Base-by-base conservation (phyloP, 192 early-diverging fungal genomes). In the Podila clonocystis region DNA sequence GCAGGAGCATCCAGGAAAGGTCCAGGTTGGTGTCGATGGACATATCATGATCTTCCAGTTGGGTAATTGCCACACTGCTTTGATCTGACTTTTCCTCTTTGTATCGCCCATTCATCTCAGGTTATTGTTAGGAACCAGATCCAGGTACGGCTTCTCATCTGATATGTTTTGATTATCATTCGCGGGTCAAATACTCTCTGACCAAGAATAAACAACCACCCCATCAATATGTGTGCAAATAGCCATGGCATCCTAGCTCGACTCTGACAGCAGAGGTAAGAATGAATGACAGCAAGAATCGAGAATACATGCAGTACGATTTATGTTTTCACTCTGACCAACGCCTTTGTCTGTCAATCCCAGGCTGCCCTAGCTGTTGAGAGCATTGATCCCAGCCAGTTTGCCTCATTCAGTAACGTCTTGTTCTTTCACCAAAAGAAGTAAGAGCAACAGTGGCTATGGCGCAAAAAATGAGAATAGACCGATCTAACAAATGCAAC, bases 81-180 rank as follows among this genome's bases (percentile, higher is more conserved):
- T 3, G 33, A 33, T 33, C 33, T 33, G 33, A 33, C 1, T 31
- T 31, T 31, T 31, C 4, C 4, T 31, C 33, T 33, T 3, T 33
- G 33, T 33, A 6, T 33, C 33, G 5, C 33, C 7, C 7, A 3
- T 36, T 29, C 34, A 0, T 28, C 5, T n/a, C 66, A 74, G 38
- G 77, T 96, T 55, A 75, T 93, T 19, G 91, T 96, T 74, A 86
- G 94, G 20, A 93, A 96, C 70, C 95, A 96, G 79, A 85, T 96
- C 58, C 95, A 96, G 66, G 49, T 50, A 50, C 0, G 17, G 49
- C 15, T 20, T 50, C 20, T 8, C 13, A 50, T 20, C 49, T 8
- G 13, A n/a, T 13, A 50, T 13, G 33, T 33, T 33, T 2, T 33
- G 33, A 33, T 33, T 33, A 33, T 33, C 49, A 50, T 13, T 20